Base-by-base conservation (phyloP, 2,329 filamentous ascomycete species). In the Monosporascus ibericus region DNA sequence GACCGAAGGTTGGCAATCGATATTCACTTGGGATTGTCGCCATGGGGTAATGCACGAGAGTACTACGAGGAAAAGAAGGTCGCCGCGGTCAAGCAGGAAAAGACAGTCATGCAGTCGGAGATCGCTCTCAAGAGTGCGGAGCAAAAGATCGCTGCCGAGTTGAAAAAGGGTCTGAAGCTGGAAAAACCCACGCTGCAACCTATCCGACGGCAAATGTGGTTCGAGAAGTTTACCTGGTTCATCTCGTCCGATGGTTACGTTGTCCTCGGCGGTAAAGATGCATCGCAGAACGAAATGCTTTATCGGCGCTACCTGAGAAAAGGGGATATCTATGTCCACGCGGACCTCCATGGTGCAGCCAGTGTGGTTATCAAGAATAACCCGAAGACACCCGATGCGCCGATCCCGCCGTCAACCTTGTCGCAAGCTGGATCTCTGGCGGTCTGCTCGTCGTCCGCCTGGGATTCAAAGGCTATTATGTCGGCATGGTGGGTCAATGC, bases 401-500 rank as follows among this genome's bases (percentile, higher is more conserved):
- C 92, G 0, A 92, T 99, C 25, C 90, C 94, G 3, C 94, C 94
- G 0, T 89, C 90, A 2, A 97, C 94, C 0, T 73, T 99, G 3
- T 87, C 90, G 0, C 94, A 99, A 72, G 94, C 94, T 4, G 94
- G 94, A 0, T 86, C 86, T 44, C 73, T 96, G 30, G 85, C 87
- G 0, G 88, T 99, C 5, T 90, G 89, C 56, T 88, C 89, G 8
- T 96, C 91, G 1, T 86, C 78, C 52, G 94, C 92, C 0, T 99
- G 94, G 94, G 94, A 97, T 55, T 92, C 89, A 1, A 99, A 99
- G 69, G 92, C 92, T 8, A 84, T 90, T 17, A 95, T 97, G 88
- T 87, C 88, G 18, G 92, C 92, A 8, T 99, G 90, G 87, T 99
- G 94, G 94, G 92, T 95, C 0, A 85, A 86, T 56, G 87, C 89